These are phyloP conservation scores for Lepidium africanum DNA, from an alignment of 345 rosid species.

Conservation along the genomic window DNA sequence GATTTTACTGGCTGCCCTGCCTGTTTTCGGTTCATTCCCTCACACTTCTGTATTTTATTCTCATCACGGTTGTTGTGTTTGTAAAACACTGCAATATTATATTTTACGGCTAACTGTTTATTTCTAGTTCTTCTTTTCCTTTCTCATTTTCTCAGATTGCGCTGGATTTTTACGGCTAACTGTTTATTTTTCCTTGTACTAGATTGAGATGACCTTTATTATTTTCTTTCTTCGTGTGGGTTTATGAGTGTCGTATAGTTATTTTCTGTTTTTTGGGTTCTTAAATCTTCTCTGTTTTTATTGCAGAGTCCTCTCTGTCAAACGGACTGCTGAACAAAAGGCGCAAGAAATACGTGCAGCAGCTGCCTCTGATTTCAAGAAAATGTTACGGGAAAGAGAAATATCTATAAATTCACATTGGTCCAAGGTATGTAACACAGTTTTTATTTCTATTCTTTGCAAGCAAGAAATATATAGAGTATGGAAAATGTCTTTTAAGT, in stretches of 20 bases:
- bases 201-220: neutral
- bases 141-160: neutral
- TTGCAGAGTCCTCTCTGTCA: conserved; percentile 67
- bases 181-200: neutral
- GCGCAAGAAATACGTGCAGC: conserved; percentile 68
- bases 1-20: neutral
- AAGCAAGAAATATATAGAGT: neutral
- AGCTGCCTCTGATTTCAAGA: conserved; percentile 64
- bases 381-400: conserved; percentile 76
- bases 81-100: neutral
- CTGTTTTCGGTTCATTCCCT: neutral
- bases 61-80: neutral
- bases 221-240: neutral
- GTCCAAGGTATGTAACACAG: conserved; percentile 64
- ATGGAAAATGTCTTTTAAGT: neutral
- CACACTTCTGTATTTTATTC: neutral
- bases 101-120: neutral
- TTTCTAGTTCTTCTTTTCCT: no score
- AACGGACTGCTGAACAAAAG: conserved; percentile 68
- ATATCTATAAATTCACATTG: conserved; percentile 63
- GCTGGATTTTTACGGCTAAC: neutral
- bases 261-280: neutral
- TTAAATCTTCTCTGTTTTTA: conserved; percentile 2
- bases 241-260: neutral
- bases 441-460: neutral